phyloP scores from a whole-genome alignment of 495 filamentous ascomycete species.

The Aspergillus coremiiformis region DNA sequence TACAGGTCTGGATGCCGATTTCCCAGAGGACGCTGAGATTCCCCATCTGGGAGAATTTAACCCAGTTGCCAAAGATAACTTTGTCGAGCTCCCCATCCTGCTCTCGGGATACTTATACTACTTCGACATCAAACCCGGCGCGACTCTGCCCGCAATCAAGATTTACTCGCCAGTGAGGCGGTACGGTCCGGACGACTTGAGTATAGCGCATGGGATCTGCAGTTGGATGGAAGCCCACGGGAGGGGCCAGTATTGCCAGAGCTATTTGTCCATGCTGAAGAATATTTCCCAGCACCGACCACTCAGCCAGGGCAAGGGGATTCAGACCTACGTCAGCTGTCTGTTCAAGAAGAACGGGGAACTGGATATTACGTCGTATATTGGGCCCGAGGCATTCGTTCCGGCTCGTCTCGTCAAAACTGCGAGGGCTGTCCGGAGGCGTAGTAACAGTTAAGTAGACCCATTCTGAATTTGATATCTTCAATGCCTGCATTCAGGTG shows the following conservation, averaged over 20 bases:
- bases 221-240: slow-evolving; percentile 16
- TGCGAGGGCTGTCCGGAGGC: too few relatives aligned
- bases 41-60: not conserved
- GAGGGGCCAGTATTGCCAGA: slow-evolving; percentile 9
- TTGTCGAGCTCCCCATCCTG: not conserved
- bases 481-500: too few relatives aligned
- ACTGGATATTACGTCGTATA: slow-evolving; percentile 9
- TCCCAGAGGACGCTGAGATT: slow-evolving; percentile 2
- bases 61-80: not conserved
- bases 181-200: slow-evolving; percentile 21
- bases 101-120: slow-evolving; percentile 2
- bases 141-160: slow-evolving; percentile 21
- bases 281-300: slow-evolving; percentile 7
- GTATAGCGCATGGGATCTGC: slow-evolving; percentile 6
- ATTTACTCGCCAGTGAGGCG: slow-evolving; percentile 28
- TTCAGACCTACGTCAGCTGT: slow-evolving; percentile 15
- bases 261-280: slow-evolving; percentile 12
- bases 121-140: slow-evolving; percentile 18
- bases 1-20: slow-evolving; percentile 10
- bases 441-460: too few relatives aligned
- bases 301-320: slow-evolving; percentile 12
- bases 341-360: slow-evolving; percentile 12
- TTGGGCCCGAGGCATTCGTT: not conserved
- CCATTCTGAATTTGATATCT: too few relatives aligned
- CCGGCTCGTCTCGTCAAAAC: not conserved